Evolutionary conservation across 2,329 filamentous ascomycete species (phyloP).

Genomic region (Fusarium nurragi): DNA sequence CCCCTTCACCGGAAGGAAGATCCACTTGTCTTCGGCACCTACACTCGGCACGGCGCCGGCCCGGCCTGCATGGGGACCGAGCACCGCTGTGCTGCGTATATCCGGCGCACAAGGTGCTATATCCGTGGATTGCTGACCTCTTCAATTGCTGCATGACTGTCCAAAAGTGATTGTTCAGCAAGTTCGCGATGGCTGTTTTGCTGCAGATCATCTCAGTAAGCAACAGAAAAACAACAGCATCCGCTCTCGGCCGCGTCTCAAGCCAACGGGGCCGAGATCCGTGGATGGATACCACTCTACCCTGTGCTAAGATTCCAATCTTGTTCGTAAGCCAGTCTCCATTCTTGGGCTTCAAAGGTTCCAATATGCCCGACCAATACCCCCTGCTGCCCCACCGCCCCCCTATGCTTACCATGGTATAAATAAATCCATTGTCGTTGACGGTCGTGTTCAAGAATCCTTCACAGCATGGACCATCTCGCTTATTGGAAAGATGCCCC

Average conservation of each 20-base stretch:
- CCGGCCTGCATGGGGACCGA: conserved; percentile 2
- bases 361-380: conserved; percentile 8
- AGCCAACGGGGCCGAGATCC: conserved; percentile 31
- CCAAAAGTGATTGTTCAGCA: conserved; percentile 6
- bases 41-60: conserved; percentile 34
- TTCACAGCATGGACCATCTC: conserved; percentile 6
- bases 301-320: conserved; percentile 1
- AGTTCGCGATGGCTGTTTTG: conserved; percentile 5
- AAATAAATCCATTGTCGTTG: conserved; percentile 17
- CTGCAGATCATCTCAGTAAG: conserved; percentile 16
- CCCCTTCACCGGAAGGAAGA: conserved; percentile 8
- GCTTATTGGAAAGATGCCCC: conserved; percentile 12
- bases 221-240: not conserved
- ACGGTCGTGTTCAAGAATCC: conserved; percentile 3
- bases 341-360: conserved; percentile 37
- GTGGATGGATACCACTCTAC: conserved; percentile 1
- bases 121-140: conserved; percentile 9
- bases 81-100: conserved; percentile 10
- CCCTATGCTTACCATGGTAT: conserved; percentile 11
- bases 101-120: conserved; percentile 24
- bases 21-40: conserved; percentile 36
- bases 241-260: conserved; percentile 16
- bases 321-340: conserved; percentile 7
- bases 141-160: not conserved
- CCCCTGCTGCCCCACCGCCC: conserved; percentile 12